Base-by-base conservation (phyloP, 2,329 filamentous ascomycete genomes). In the Harringtonia aguacate region DNA sequence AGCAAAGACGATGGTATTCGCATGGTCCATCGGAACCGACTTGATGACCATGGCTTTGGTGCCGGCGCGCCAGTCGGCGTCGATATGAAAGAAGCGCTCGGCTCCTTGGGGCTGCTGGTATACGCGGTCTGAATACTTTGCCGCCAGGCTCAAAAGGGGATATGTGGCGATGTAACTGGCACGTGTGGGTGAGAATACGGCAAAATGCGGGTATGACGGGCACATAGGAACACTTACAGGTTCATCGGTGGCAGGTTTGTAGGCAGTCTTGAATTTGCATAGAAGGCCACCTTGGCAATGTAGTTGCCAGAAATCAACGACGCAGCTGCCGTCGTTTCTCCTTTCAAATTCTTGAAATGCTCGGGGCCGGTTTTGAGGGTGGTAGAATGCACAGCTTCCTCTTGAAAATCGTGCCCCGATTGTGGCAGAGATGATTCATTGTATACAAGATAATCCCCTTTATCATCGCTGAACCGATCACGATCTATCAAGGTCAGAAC, bases 41-140 rank as follows among this genome's bases (percentile, higher is more conserved):
- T 89, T 90, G 57, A 94, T 80, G 15, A 85, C 79, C 81, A 90
- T 90, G 21, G 86, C 83, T 58, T 89, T 90, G 1, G 85, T 84
- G n/a, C 85, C 85, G 4, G 74, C 70, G 18, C 72, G 70, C 73
- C 80, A 84, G 58, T 88, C 78, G 4, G 84, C 77, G 30, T 79
- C 71, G 30, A 92, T 72, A 52, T 85, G 83, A 3, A 80, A 72
- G 52, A 85, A 77, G 13, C 71, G 70, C 59, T 88, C 83, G 20
- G 70, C 66, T 1, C 74, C 73, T 0, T 65, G 64, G 0, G 85
- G 79, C 30, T 73, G 72, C 35, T 75, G 70, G 59, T 94, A 94
- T 3, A 85, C 86, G 30, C 75, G 71, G 49, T 83, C 75, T 0
- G 86, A 85, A 58, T 87, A 89, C 48, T 81, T 77, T 1, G 86